Evolutionary conservation across 164 flowering plant species (phyloP), one percentile per base, ranked within the genome.

Genomic region (Piper longum): DNA sequence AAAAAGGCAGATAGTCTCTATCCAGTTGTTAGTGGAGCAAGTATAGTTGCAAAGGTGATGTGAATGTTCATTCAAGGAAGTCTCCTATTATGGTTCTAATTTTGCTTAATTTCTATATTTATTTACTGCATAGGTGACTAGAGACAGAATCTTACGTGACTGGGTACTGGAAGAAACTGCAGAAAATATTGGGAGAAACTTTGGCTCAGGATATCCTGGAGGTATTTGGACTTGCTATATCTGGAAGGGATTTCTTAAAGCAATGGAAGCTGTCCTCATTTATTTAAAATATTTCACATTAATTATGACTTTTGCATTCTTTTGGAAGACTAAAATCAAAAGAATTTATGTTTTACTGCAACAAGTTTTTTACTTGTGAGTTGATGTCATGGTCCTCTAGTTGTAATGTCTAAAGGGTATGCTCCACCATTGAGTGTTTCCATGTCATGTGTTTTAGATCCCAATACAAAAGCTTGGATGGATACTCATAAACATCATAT

Each of bases 131-230:
- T 52, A 87, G 98, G 98, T 92, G 65, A 92, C 98, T 36, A 86
- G 98, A 76, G 96, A 89, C 57, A 76, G 83, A 76, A 86, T 89
- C 39, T 66, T 92, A 72, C 78, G 76, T 56, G 74, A 78, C 57
- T 92, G 96, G 98, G 75, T 81, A 65, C 80, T 83, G 52, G 87
- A 85, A 70, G 96, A 92, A 78, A 83, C 88, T 62, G 89, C 81
- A 57, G 91, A 83, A 71, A 78, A 81, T 66, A 75, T 89, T 77
- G 80, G 82, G 59, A 75, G 78, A 71, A 85, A 75, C 59, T 92
- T 92, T 73, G 98, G 98, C 59, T 92, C 98, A 68, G 98, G 96
- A 64, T 92, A 92, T 66, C 98, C 98, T 60, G 96, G 93, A 81
- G 96, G 98, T 92, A 62, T 54, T 40, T 3, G 52, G 52, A 12